Evolutionary conservation across 2,329 filamentous ascomycete genomes (phyloP).

Genomic region (Cladorrhinum sp.): DNA sequence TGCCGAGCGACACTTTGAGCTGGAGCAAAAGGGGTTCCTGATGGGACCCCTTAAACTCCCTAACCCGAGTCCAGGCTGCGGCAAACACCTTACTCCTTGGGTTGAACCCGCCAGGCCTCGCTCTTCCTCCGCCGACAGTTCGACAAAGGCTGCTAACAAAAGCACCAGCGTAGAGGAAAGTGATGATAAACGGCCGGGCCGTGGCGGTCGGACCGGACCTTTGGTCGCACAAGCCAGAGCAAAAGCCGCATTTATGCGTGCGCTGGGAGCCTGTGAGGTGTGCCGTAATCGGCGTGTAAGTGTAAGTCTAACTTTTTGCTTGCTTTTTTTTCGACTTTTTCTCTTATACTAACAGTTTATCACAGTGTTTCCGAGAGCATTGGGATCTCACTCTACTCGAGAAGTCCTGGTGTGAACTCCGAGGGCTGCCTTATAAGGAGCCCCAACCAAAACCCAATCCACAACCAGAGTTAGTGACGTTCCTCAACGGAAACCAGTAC

Average conservation of each 20-base stretch:
- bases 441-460: background rate
- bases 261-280: constrained; percentile 22
- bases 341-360: constrained; percentile 7
- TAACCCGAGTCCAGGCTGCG: background rate
- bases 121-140: constrained; percentile 10
- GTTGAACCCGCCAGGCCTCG: constrained; percentile 16
- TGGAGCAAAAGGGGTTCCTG: background rate
- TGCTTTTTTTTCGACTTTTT: background rate
- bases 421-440: background rate
- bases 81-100: background rate
- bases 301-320: constrained; percentile 14
- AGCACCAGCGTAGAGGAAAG: background rate
- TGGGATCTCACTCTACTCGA: constrained; percentile 20
- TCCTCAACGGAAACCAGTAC: background rate
- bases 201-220: constrained; percentile 16
- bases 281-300: constrained; percentile 26
- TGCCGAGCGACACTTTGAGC: constrained; percentile 17
- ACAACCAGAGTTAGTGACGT: background rate
- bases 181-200: background rate
- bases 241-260: constrained; percentile 25
- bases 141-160: background rate
- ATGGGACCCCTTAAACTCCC: background rate
- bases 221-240: constrained; percentile 10
- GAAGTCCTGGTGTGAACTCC: constrained; percentile 3
- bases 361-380: constrained; percentile 24